Evolutionary conservation across 2,329 filamentous ascomycete genomes (phyloP), one percentile per base, ranked within the genome.

Genomic region (Didymella segeticola): DNA sequence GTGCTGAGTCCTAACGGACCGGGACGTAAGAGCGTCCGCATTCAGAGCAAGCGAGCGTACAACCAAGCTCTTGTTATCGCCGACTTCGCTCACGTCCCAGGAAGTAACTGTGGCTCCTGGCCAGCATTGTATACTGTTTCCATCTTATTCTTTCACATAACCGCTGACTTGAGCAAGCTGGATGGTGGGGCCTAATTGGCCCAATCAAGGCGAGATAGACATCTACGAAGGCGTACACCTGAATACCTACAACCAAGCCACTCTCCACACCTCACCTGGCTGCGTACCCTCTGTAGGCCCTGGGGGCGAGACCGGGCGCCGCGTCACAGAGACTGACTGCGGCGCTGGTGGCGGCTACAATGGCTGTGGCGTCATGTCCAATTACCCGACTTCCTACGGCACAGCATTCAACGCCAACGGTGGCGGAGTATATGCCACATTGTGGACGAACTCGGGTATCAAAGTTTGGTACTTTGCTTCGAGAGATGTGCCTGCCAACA

Each of bases 391-490:
- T 19, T 69, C 71, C 3, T 76, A 72, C 47, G 75, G 75, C 14
- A 72, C 69, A 1, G 64, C 67, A 0, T 77, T 78, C 62, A 77
- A 78, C 41, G 66, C 65, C 14, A 72, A 70, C 19, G 75, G 75
- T 9, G 78, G 78, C 30, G 78, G 77, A 23, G 74, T 79, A 0
- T 80, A 78, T 47, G 77, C 75, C 9, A 67, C 74, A 3, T 68
- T 75, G 12, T 78, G 78, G 69, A 78, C 73, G 1, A 61, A 63
- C 19, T 69, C 74, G 5, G 74, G 68, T 3, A 76, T 82, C 62
- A 74, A 76, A 47, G 72, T 81, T n/a, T 82, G 79, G 79, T 77
- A 77, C 52, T 80, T 77, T 56, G 67, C 77, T 0, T 60, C 72
- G 4, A 56, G 64, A 17, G 59, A 68, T n/a, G 72, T 81, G 0